Base-by-base conservation (phyloP, 148 eudicot species). In the Pharnaceum exiguum region DNA sequence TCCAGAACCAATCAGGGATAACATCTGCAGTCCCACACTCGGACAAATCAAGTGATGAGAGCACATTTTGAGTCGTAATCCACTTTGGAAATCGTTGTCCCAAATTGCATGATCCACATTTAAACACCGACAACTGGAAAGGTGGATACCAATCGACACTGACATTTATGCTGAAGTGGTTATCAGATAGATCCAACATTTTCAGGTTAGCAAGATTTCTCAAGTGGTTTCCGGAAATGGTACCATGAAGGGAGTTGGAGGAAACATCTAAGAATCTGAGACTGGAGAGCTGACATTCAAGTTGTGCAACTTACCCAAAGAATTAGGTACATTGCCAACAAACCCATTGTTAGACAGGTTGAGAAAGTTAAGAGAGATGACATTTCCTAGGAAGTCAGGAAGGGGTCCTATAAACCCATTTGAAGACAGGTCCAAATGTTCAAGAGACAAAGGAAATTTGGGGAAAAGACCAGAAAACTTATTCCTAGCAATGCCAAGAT, bases 31-130 rank as follows among this genome's bases (percentile, higher is more conserved):
- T 55, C 51, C 63, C 49, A 36, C 70, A 23, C 30, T 74, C 64
- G 7, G 70, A 39, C 6, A 74, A 23, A 26, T 74, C 56, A 25
- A 74, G 46, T 17, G 1, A 36, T 39, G 1, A 21, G 36, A 69
- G 31, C 46, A 46, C 59, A 1, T 46, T 57, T 43, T 73, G 75
- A 35, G 46, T 26, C 32, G 48, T 31, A 19, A 73, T 36, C 82
- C 82, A 77, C 13, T 5, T 21, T 5, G 82, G 82, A 46, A 77
- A 77, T 25, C 21, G 23, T 43, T 69, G 68, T 6, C 75, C 82
- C 13, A 77, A 32, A 3, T 36, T 37, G 29, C 78, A 73, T 1
- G 72, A 73, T 22, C 63, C 64, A 55, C 73, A 19, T 39, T 62
- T 51, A 28, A 77, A 46, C 27, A 52, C 53, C 3, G 18, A 10